phyloP scores from a whole-genome alignment of 1,284 basidiomycete genomes.

The Pseudozyma pruni region DNA sequence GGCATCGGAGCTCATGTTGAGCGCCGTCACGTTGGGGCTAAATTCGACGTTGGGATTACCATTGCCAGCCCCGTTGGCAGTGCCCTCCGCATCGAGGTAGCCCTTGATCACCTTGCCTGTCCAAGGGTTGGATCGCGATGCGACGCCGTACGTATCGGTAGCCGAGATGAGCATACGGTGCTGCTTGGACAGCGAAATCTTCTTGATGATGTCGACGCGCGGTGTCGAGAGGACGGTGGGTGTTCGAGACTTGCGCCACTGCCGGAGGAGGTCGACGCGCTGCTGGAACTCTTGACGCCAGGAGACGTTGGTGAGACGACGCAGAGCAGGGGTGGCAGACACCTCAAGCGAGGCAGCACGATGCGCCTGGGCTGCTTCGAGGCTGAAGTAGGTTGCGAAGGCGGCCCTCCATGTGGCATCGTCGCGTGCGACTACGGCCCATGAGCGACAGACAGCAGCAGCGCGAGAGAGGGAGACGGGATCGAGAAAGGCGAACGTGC shows the following conservation, averaged over 20 bases:
- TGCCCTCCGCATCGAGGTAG: constrained; percentile 77
- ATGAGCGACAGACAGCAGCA: constrained; percentile 72
- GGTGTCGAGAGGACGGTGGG: constrained; percentile 70
- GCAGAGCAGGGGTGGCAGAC: constrained; percentile 68
- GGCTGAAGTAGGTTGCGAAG: constrained; percentile 78
- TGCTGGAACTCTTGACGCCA: constrained; percentile 62
- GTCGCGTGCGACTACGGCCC: constrained; percentile 77
- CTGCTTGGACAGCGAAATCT: constrained; percentile 71
- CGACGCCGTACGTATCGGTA: constrained; percentile 78
- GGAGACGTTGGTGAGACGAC: constrained; percentile 71
- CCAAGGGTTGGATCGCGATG: constrained; percentile 79
- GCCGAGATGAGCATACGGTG: constrained; percentile 74
- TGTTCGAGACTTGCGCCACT: constrained; percentile 78
- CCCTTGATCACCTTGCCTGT: constrained; percentile 77
- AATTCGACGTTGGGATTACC: constrained; percentile 83
- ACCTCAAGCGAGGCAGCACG: constrained; percentile 73
- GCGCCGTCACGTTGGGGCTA: constrained; percentile 74
- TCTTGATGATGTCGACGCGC: constrained; percentile 57
- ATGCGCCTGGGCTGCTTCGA: constrained; percentile 70
- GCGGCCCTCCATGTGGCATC: constrained; percentile 86
- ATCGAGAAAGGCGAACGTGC: constrained; percentile 80
- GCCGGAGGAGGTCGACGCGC: constrained; percentile 69
- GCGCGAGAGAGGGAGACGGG: constrained; percentile 76
- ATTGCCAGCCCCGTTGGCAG: constrained; percentile 74
- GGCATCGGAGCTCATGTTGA: constrained; percentile 75